These are phyloP conservation scores for Eutrema yunnanense DNA, from an alignment of 345 rosid genomes.

Conservation along the genomic window DNA sequence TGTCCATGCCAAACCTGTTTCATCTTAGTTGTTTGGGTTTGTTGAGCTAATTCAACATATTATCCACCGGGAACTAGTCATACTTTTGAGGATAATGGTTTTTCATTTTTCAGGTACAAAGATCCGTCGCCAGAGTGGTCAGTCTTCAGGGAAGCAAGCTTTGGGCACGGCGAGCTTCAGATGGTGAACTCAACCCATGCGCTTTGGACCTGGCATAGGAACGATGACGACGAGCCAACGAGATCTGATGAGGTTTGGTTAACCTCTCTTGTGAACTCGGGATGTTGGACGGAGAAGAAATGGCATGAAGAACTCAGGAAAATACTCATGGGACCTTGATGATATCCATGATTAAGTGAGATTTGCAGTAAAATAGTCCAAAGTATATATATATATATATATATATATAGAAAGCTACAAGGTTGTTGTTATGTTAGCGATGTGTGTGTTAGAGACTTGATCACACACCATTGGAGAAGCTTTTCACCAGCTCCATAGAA, in stretches of 20 bases:
- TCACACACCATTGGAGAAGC: not conserved
- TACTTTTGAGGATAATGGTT: not conserved
- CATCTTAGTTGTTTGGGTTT: not conserved
- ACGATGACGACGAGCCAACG: constrained; percentile 89
- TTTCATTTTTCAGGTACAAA: constrained; percentile 38
- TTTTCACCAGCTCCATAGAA: constrained; percentile 4
- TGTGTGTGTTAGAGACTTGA: not conserved
- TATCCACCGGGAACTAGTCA: not conserved
- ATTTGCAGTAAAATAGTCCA: not conserved
- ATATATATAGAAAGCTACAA: not conserved
- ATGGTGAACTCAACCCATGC: constrained; percentile 77
- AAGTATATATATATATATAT: not conserved
- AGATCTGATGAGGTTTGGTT: constrained; percentile 85
- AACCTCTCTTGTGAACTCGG: constrained; percentile 56
- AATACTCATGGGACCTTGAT: constrained; percentile 46
- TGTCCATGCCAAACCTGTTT: not conserved
- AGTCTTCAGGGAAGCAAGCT: constrained; percentile 91
- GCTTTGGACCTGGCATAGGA: constrained; percentile 94
- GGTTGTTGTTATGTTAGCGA: not conserved
- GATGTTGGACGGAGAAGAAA: constrained; percentile 49
- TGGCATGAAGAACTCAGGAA: constrained; percentile 35
- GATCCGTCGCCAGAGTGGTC: constrained; percentile 87
- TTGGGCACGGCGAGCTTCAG: constrained; percentile 90
- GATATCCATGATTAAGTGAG: not conserved
- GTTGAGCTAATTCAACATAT: constrained; percentile 7